Base-by-base conservation (phyloP, 257 asterid species). In the Solanum tarapatanum region DNA sequence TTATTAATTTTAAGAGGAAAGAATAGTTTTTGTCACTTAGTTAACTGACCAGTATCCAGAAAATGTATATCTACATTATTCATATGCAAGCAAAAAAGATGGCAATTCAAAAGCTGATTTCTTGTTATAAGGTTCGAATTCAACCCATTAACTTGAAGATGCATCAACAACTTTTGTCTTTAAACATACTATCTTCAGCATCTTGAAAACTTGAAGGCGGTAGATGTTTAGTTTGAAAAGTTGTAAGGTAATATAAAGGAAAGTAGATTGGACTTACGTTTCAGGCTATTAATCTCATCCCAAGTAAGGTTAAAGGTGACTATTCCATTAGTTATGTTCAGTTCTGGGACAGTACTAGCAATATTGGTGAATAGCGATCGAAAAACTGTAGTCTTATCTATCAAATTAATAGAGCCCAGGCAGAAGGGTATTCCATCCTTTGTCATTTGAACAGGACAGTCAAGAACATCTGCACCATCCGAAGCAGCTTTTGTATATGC, bases 371-470 rank as follows among this genome's bases (percentile, higher is more conserved):
- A 90, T 16, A 33, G 12, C 1, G 93, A 64, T 69, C 89, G 92
- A 88, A 90, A 91, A 88, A 73, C 92, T 36, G 64, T 80, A 72
- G 93, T 94, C 90, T 91, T 93, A 7, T 92, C 92, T 73, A 90
- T 86, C 88, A 94, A 93, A 90, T 95, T 91, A 37, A 95, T 90
- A 48, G 96, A 93, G 41, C 97, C 98, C 92, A 95, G 73, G 88
- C 98, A 96, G 87, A 96, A 89, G 80, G 97, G 95, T 86, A 92
- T 58, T 83, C 96, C 94, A 11, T 96, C 97, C 66, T 83, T 91
- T 30, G 98, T 72, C 88, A 96, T 93, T 89, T 95, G 99, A 87
- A 95, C 96, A 6, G 94, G 94, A 90, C 98, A 95, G 88, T 92
- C 98, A 14, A 95, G 92, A 64, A 94, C 66, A 84, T 95, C 98